A percentile compares a stretch with the other conserved stretches of the same genome.
Conservation (phyloP, 305 asterid species). For the Ajuga reptans region DNA sequence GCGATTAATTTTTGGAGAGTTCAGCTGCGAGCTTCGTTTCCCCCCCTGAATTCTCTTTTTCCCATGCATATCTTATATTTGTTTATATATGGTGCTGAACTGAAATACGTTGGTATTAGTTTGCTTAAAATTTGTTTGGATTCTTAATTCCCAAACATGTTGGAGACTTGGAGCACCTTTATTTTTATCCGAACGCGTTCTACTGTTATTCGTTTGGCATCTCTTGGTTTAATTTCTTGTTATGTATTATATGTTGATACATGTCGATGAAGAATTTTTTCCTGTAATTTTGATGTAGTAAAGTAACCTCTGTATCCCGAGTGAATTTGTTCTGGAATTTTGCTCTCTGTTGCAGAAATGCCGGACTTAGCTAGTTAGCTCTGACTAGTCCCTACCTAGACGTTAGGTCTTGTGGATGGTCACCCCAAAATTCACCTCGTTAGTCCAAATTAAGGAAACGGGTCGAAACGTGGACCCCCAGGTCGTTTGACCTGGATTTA, state of each 20-base stretch:
- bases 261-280: slow-evolving; percentile 23
- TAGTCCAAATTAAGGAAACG: no score
- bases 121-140: slow-evolving; percentile 30
- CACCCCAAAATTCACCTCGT: no score
- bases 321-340: not conserved
- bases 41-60: not conserved
- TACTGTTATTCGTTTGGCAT: slow-evolving; percentile 34
- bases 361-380: no score
- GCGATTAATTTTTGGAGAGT: slow-evolving; percentile 16
- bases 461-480: no score
- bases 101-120: slow-evolving; percentile 20
- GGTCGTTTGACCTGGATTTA: no score
- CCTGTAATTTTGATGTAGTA: slow-evolving; percentile 10
- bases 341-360: no score
- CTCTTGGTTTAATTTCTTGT: slow-evolving; percentile 11
- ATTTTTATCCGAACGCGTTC: slow-evolving; percentile 16
- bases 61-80: not conserved
- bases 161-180: slow-evolving; percentile 26
- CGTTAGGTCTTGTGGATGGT: no score
- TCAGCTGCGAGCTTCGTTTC: slow-evolving; percentile 10
- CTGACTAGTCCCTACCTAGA: no score
- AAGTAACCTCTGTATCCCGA: slow-evolving; percentile 8
- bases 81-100: slow-evolving; percentile 9
- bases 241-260: not conserved
- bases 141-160: slow-evolving; percentile 45